Percentiles rank a stretch among this genome's conserved stretches.
These are phyloP conservation scores for Dendrobium chrysotoxum DNA, from an alignment of 106 monocot genomes.

Conservation along the genomic window DNA sequence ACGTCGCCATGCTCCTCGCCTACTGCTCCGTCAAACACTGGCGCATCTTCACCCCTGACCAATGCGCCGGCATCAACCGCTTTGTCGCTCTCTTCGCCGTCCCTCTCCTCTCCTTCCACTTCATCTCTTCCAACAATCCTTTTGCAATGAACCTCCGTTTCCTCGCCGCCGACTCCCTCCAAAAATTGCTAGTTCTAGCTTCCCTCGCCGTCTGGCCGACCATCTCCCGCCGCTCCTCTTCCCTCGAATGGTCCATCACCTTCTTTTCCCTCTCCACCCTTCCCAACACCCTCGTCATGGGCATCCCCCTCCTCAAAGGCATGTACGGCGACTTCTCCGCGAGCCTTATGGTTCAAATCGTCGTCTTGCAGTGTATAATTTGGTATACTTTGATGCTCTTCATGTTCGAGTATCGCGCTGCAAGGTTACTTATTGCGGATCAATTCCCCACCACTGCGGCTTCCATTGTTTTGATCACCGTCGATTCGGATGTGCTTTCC, in stretches of 20 bases:
- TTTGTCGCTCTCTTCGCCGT: conserved; percentile 47
- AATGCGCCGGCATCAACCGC: conserved; percentile 64
- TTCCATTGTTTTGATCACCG: conserved; percentile 62
- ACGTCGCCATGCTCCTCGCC: conserved; percentile 70
- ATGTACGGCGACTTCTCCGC: conserved; percentile 93
- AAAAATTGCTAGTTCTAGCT: conserved; percentile 58
- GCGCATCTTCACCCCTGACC: conserved; percentile 57
- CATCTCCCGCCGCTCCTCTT: conserved; percentile 32
- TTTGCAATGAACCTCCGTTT: conserved; percentile 66
- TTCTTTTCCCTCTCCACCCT: conserved; percentile 88
- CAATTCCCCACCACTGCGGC: conserved; percentile 72
- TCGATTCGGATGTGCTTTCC: conserved; percentile 78
- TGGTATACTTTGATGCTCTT: conserved; percentile 97
- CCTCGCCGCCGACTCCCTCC: conserved; percentile 71
- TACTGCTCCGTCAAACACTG: conserved; percentile 58
- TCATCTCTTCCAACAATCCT: conserved; percentile 51
- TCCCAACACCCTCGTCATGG: conserved; percentile 99
- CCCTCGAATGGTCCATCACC: conserved; percentile 86
- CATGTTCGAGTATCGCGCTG: conserved; percentile 85
- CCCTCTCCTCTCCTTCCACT: conserved; percentile 44
- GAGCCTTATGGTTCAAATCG: conserved; percentile 84
- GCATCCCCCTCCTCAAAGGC: conserved; percentile 74
- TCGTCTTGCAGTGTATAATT: conserved; percentile 92
- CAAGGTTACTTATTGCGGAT: conserved; percentile 59
- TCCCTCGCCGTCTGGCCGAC: conserved; percentile 35